phyloP scores from a whole-genome alignment of 179 eudicot species.

The Vitellaria paradoxa region DNA sequence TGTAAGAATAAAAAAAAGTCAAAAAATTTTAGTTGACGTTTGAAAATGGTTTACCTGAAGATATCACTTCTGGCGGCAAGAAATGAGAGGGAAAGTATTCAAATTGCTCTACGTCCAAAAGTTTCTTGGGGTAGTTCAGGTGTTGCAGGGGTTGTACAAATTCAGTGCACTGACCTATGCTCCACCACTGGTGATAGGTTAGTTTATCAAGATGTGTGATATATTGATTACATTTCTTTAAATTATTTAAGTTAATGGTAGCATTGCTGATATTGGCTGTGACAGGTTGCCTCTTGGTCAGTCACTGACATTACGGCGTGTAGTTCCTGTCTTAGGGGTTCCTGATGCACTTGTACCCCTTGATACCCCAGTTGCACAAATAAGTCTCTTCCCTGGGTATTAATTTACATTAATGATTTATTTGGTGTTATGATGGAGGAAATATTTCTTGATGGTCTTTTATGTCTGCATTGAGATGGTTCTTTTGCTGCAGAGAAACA shows the following conservation, averaged over 20 bases:
- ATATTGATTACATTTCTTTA: background rate
- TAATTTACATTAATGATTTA: slow-evolving; percentile 13
- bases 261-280: slow-evolving; percentile 4
- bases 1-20: background rate
- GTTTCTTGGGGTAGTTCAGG: slow-evolving; percentile 76
- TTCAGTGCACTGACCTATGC: slow-evolving; percentile 78
- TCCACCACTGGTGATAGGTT: slow-evolving; percentile 87
- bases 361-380: slow-evolving; percentile 63
- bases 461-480: slow-evolving; percentile 20
- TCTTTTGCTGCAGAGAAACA: slow-evolving; percentile 72
- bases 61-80: slow-evolving; percentile 90
- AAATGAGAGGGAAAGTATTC: slow-evolving; percentile 95
- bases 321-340: slow-evolving; percentile 86
- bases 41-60: slow-evolving; percentile 36
- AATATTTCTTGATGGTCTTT: background rate
- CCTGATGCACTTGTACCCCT: slow-evolving; percentile 99
- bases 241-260: background rate
- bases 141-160: slow-evolving; percentile 75
- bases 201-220: slow-evolving; percentile 10
- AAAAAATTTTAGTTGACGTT: background rate
- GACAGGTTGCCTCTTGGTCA: slow-evolving; percentile 71
- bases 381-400: slow-evolving; percentile 82
- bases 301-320: slow-evolving; percentile 71
- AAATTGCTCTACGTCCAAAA: slow-evolving; percentile 94
- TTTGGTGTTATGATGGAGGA: background rate